phyloP scores from a whole-genome alignment of 164 flowering plant species.

The Umbilicus rupestris region DNA sequence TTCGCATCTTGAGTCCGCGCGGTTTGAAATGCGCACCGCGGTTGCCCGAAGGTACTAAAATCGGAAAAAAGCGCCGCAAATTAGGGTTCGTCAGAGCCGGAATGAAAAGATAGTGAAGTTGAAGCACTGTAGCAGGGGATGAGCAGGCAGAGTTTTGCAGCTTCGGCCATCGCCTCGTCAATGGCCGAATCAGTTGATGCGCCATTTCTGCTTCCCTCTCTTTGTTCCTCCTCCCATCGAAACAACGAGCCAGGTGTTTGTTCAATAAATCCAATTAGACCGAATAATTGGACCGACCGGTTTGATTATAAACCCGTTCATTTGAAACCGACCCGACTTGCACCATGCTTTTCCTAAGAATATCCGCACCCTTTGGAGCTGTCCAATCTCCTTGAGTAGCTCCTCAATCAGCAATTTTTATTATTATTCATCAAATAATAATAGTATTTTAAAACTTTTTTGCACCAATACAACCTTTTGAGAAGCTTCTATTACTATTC shows the following conservation, averaged over 20 bases:
- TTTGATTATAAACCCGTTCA: not conserved
- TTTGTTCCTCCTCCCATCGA: not conserved
- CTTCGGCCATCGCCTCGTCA: constrained; percentile 32
- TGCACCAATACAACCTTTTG: no score
- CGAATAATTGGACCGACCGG: not conserved
- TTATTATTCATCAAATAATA: no score
- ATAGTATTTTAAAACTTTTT: no score
- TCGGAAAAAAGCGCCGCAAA: constrained; percentile 9
- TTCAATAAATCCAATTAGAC: not conserved
- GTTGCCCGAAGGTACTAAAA: constrained; percentile 13
- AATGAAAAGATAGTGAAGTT: constrained; percentile 13
- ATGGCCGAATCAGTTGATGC: constrained; percentile 24
- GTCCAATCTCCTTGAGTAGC: no score
- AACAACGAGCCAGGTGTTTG: no score
- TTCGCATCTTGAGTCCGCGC: constrained; percentile 25
- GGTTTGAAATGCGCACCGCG: constrained; percentile 25
- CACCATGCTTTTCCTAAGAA: no score
- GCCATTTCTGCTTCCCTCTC: constrained; percentile 19
- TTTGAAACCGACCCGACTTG: no score
- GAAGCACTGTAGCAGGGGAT: constrained; percentile 7
- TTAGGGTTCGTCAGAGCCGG: not conserved
- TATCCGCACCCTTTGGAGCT: no score
- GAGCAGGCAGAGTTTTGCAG: constrained; percentile 20
- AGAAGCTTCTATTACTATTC: no score
- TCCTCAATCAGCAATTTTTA: no score